Percentiles rank a stretch among this genome's conserved stretches.
These are phyloP conservation scores for Termitomyces sp. DNA, from an alignment of 768 basidiomycete species.

Conservation along the genomic window DNA sequence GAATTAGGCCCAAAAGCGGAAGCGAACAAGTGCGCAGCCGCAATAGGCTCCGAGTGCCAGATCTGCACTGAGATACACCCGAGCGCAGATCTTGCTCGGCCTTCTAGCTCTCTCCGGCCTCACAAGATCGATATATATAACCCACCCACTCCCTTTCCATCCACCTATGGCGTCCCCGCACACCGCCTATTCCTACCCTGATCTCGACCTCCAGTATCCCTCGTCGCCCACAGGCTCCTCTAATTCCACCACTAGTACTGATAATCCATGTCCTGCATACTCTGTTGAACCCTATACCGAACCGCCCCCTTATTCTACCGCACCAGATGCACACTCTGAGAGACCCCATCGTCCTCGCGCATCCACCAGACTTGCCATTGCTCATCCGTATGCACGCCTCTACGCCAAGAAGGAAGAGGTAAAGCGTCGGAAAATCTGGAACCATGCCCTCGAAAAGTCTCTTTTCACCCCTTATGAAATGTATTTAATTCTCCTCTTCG, in stretches of 20 bases:
- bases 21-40: constrained; percentile 6
- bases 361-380: constrained; percentile 26
- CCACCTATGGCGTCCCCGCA: constrained; percentile 7
- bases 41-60: constrained; percentile 1
- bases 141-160: neutral
- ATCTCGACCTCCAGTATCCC: constrained; percentile 7
- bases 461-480: constrained; percentile 67
- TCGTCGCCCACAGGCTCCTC: constrained; percentile 9
- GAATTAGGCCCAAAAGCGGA: neutral
- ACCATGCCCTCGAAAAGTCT: constrained; percentile 70
- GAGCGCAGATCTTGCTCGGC: neutral
- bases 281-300: neutral
- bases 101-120: neutral
- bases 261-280: constrained; percentile 7
- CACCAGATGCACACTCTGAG: neutral
- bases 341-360: constrained; percentile 2
- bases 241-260: constrained; percentile 1
- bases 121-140: constrained; percentile 5
- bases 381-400: constrained; percentile 69
- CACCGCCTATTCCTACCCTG: constrained; percentile 1
- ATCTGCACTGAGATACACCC: constrained; percentile 12
- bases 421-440: constrained; percentile 76
- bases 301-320: constrained; percentile 2
- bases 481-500: constrained; percentile 25
- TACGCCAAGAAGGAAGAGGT: constrained; percentile 59